Evolutionary conservation across 768 basidiomycete species (phyloP), one percentile per base, ranked within the genome.

Genomic region (Guyanaporus albipodus): DNA sequence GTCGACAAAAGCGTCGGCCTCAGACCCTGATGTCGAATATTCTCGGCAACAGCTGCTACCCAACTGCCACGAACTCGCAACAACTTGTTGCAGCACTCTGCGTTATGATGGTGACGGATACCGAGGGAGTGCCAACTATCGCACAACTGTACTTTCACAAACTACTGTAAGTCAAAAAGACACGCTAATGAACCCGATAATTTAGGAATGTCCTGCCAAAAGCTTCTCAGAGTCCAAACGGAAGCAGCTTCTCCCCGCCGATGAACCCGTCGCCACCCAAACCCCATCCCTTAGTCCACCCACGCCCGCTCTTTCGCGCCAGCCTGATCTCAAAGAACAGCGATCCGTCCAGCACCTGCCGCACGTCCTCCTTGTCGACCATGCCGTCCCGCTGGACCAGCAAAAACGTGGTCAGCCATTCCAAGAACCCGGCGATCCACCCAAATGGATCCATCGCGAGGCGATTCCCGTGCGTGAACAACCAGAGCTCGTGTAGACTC

Each of bases 351-450:
- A 73, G 66, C 12, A 74, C 54, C 2, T 64, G 67, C 2, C 71
- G 61, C 15, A 75, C 63, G 46, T 73, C 70, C 29, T 75, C 72
- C 55, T 72, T 71, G 36, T 59, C 60, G 36, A 76, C 57, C 38
- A 62, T 48, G 8, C 73, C 72, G 22, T 73, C 63, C 35, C 55
- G 56, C 0, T 73, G 75, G 56, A 75, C 55, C 17, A 75, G 46
- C 34, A 73, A 42, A 46, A 69, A 73, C 26, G 68, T 66, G 12
- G 68, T 56, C 29, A 55, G 28, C 70, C 70, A 73, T 52, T 74
- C 72, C 48, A 73, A 61, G 31, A 62, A 48, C 8, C 62, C 64
- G 0, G 67, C 70, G 8, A 54, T 29, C 62, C 63, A 66, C 17
- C 73, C 73, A 46, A 71, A 66, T 6, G 59, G 59, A 44, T 71